Evolutionary conservation across 106 monocot species (phyloP).

Genomic region (Dendrobium huoshanense): DNA sequence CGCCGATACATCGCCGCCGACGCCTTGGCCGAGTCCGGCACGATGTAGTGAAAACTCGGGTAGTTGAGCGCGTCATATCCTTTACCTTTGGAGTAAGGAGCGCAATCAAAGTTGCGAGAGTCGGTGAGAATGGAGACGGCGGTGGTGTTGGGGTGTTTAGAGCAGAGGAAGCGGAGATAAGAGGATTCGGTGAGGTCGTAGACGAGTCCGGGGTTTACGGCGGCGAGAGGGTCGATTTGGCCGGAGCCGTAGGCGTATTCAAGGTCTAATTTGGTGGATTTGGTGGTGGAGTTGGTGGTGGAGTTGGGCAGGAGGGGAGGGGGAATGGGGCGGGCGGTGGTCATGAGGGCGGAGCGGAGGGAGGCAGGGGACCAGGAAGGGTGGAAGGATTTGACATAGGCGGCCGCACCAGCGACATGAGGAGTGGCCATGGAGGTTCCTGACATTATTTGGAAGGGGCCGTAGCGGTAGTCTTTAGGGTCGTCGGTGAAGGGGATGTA

Average conservation of each 20-base stretch:
- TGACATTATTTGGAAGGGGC: conserved; percentile 11
- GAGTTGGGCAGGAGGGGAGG: neutral
- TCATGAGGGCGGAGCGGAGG: conserved; percentile 36
- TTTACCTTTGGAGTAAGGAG: neutral
- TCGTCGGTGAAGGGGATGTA: neutral
- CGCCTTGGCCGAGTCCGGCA: conserved; percentile 3
- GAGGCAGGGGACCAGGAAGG: conserved; percentile 30
- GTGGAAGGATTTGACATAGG: conserved; percentile 29
- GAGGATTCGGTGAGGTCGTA: conserved; percentile 26
- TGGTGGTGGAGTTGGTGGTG: neutral
- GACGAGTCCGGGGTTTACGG: conserved; percentile 38
- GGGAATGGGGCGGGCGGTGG: conserved; percentile 17
- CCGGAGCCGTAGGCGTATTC: conserved; percentile 39
- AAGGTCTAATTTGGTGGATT: neutral
- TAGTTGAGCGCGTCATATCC: conserved; percentile 16
- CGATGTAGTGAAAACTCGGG: conserved; percentile 14
- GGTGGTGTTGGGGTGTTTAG: conserved; percentile 22
- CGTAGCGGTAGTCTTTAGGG: conserved; percentile 3
- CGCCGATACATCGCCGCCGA: neutral
- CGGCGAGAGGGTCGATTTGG: conserved; percentile 29
- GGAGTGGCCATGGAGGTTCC: conserved; percentile 45
- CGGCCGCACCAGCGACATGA: conserved; percentile 23
- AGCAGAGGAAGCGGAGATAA: conserved; percentile 38
- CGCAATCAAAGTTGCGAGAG: conserved; percentile 12
- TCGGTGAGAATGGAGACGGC: conserved; percentile 24